Conservation (phyloP, 805 yeast genomes). For the Ogataea populi-albae region DNA sequence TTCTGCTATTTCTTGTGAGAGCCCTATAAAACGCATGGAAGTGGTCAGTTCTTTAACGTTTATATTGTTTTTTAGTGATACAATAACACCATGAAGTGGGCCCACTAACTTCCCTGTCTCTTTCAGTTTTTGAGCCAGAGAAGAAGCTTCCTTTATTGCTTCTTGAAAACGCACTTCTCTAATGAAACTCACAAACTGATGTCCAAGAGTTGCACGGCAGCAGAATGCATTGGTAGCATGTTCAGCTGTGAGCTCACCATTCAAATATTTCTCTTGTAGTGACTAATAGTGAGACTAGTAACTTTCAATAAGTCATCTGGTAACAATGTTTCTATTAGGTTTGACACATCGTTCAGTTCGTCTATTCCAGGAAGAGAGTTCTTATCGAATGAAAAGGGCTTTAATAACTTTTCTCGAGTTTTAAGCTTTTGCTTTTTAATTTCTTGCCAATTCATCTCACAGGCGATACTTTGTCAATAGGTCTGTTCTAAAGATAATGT, state of each 20-base stretch:
- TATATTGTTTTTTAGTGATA: constrained; percentile 41
- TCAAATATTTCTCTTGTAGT: constrained; percentile 3
- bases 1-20: constrained; percentile 30
- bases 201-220: constrained; percentile 56
- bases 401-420: constrained; percentile 1
- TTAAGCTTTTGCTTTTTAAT: constrained; percentile 6
- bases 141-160: constrained; percentile 55
- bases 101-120: constrained; percentile 51
- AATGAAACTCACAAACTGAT: constrained; percentile 45
- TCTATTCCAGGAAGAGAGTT: constrained; percentile 5
- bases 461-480: background rate
- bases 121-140: constrained; percentile 48
- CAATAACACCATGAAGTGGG: constrained; percentile 65
- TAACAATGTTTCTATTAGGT: constrained; percentile 28
- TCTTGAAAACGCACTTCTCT: constrained; percentile 50
- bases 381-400: background rate
- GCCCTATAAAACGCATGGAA: constrained; percentile 45
- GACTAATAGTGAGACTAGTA: constrained; percentile 22
- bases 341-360: constrained; percentile 6
- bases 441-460: constrained; percentile 8
- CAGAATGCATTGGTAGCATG: constrained; percentile 53
- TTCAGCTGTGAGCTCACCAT: constrained; percentile 37
- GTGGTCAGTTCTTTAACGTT: constrained; percentile 48
- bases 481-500: too few species aligned
- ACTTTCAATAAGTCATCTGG: constrained; percentile 38